A percentile compares a stretch with the other conserved stretches of the same genome.
Evolutionary conservation across 495 filamentous ascomycete species (phyloP).

Genomic region (Pyrenula aspistea): DNA sequence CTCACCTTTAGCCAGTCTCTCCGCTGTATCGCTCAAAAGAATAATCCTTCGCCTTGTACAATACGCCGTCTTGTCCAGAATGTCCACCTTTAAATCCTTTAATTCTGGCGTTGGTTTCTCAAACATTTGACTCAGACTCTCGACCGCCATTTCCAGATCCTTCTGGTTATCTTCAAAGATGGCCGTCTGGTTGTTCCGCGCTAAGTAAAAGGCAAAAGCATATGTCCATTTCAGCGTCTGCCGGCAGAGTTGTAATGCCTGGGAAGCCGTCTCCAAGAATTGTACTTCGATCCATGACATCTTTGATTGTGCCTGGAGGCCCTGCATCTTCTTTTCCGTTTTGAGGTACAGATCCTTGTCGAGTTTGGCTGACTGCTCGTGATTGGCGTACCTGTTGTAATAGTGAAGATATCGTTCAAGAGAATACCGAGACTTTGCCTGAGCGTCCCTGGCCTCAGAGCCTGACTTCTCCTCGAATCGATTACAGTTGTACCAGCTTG

Average conservation of each 20-base stretch:
- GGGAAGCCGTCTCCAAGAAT: slow-evolving; percentile 84
- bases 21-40: slow-evolving; percentile 78
- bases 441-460: slow-evolving; percentile 74
- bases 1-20: slow-evolving; percentile 79
- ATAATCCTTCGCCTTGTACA: slow-evolving; percentile 89
- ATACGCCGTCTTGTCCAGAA: slow-evolving; percentile 95
- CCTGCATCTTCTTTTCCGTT: slow-evolving; percentile 98
- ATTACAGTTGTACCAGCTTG: slow-evolving; percentile 99
- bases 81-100: slow-evolving; percentile 79
- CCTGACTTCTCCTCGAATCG: slow-evolving; percentile 93
- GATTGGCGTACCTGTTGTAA: slow-evolving; percentile 97
- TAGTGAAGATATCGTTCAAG: slow-evolving; percentile 94
- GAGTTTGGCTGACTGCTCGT: slow-evolving; percentile 93
- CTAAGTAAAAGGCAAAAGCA: slow-evolving; percentile 93
- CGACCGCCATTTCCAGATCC: slow-evolving; percentile 92
- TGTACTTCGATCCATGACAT: slow-evolving; percentile 99
- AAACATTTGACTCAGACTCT: slow-evolving; percentile 93
- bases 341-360: slow-evolving; percentile 93
- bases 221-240: slow-evolving; percentile 99
- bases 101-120: slow-evolving; percentile 85
- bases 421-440: slow-evolving; percentile 78
- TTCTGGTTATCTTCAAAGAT: slow-evolving; percentile 99
- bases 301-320: slow-evolving; percentile 79
- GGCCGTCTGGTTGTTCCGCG: slow-evolving; percentile 86
- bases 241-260: slow-evolving; percentile 87